phyloP scores from a whole-genome alignment of 768 basidiomycete species.

The Sutorius australiensis region DNA sequence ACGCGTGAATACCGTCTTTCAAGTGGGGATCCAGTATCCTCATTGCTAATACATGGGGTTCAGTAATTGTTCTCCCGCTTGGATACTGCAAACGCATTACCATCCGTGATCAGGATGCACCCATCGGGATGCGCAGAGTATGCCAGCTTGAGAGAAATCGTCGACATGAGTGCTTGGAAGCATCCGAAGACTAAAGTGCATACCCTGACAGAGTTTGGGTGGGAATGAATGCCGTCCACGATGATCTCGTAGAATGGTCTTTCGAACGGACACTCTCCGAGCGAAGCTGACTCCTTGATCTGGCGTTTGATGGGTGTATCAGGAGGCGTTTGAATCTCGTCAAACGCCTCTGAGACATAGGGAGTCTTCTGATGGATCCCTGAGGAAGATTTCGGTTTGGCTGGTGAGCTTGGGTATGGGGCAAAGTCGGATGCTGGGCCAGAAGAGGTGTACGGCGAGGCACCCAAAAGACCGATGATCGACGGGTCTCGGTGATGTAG shows the following conservation, averaged over 20 bases:
- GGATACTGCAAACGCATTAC: constrained; percentile 37
- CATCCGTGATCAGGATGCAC: constrained; percentile 87
- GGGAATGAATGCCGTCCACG: constrained; percentile 87
- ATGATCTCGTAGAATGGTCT: constrained; percentile 87
- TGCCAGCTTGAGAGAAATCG: constrained; percentile 51
- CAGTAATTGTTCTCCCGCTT: background rate
- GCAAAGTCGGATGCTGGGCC: constrained; percentile 33
- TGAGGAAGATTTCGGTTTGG: constrained; percentile 9
- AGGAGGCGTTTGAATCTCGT: constrained; percentile 55
- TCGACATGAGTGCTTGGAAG: background rate
- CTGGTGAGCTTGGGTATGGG: constrained; percentile 17
- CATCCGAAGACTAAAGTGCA: constrained; percentile 21
- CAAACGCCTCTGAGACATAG: constrained; percentile 58
- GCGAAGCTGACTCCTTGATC: constrained; percentile 31
- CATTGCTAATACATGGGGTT: constrained; percentile 51
- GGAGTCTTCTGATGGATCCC: constrained; percentile 15
- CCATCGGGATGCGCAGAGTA: constrained; percentile 81
- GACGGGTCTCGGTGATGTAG: constrained; percentile 88
- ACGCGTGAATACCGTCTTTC: constrained; percentile 79
- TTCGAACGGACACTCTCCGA: constrained; percentile 46
- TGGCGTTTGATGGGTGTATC: constrained; percentile 40
- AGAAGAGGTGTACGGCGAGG: constrained; percentile 59
- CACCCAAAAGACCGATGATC: constrained; percentile 83
- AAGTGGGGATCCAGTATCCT: constrained; percentile 83
- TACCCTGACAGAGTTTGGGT: constrained; percentile 86